Percentiles rank a stretch among this genome's conserved stretches.
Conservation (phyloP, 371 early-diverging fungal genomes). For the Zancudomyces culisetae region DNA sequence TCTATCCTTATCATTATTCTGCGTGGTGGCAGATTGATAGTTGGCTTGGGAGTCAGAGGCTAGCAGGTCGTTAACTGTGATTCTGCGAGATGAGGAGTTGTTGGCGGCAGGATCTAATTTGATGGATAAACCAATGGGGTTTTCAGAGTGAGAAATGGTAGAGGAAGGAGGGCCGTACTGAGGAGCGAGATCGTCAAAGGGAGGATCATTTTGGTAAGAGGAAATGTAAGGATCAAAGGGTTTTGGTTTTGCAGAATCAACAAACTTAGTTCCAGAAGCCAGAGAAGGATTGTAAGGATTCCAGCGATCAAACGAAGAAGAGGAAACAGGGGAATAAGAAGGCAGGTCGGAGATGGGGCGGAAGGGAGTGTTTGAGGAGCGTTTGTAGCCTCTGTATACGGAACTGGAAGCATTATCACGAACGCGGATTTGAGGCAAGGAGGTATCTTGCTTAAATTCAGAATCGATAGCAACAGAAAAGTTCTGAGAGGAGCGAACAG, state of each 20-base stretch:
- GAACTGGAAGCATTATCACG: background rate
- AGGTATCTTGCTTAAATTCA: too few relatives aligned
- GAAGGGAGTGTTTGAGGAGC: background rate
- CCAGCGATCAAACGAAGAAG: background rate
- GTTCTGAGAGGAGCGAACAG: too few relatives aligned
- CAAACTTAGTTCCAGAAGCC: background rate
- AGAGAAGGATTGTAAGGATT: background rate
- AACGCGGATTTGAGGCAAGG: background rate
- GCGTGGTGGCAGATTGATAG: too few relatives aligned
- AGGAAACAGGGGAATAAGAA: background rate
- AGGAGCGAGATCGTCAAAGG: background rate
- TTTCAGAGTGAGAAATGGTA: background rate
- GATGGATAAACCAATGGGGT: too few relatives aligned
- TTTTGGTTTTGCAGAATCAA: background rate
- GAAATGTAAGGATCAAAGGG: background rate
- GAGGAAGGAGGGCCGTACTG: background rate
- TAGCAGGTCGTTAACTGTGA: background rate
- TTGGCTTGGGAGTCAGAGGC: too few relatives aligned
- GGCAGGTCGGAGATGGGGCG: background rate
- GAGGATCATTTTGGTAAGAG: background rate
- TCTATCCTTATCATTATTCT: too few relatives aligned
- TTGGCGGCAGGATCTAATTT: too few relatives aligned
- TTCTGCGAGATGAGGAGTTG: background rate
- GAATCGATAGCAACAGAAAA: too few relatives aligned
- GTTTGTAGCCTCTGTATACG: background rate